A percentile compares a stretch with the other conserved stretches of the same genome.
Conservation (phyloP, 2,329 filamentous ascomycete species). For the Pseudogymnoascus pannorum region DNA sequence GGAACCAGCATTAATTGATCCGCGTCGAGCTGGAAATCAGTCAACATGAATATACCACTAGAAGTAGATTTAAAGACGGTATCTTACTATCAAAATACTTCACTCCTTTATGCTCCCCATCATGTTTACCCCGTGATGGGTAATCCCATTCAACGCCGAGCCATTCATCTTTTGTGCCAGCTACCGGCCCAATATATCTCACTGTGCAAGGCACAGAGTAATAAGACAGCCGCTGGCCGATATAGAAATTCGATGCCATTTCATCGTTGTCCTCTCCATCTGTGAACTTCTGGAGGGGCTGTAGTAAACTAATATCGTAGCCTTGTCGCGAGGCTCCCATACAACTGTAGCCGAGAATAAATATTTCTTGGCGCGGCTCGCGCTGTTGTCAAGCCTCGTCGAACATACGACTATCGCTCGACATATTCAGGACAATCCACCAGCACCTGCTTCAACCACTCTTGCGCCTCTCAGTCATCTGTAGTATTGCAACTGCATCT, state of each 20-base stretch:
- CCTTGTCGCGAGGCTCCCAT: slow-evolving; percentile 7
- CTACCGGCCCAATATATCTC: slow-evolving; percentile 70
- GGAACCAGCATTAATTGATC: slow-evolving; percentile 66
- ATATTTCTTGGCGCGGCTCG: slow-evolving; percentile 9
- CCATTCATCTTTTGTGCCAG: slow-evolving; percentile 71
- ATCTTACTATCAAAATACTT: slow-evolving; percentile 75
- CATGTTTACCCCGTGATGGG: slow-evolving; percentile 75
- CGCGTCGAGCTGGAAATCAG: slow-evolving; percentile 46
- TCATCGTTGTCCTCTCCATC: slow-evolving; percentile 3
- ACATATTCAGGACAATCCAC: not conserved
- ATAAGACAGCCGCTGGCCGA: slow-evolving; percentile 75
- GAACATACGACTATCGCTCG: not conserved
- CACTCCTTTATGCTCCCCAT: slow-evolving; percentile 70
- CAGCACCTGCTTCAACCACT: not conserved
- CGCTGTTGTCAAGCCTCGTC: not conserved
- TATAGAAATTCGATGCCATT: slow-evolving; percentile 30
- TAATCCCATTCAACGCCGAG: slow-evolving; percentile 98
- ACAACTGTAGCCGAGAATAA: slow-evolving; percentile 2
- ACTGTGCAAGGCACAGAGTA: slow-evolving; percentile 74
- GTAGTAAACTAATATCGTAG: slow-evolving; percentile 1
- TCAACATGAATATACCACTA: slow-evolving; percentile 4
- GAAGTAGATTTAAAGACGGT: slow-evolving; percentile 1
- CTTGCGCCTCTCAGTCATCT: not conserved
- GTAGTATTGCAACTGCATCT: not conserved
- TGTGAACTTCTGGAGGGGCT: slow-evolving; percentile 1